Evolutionary conservation across 2,329 filamentous ascomycete species (phyloP).

Genomic region (Pseudogymnoascus sp.): DNA sequence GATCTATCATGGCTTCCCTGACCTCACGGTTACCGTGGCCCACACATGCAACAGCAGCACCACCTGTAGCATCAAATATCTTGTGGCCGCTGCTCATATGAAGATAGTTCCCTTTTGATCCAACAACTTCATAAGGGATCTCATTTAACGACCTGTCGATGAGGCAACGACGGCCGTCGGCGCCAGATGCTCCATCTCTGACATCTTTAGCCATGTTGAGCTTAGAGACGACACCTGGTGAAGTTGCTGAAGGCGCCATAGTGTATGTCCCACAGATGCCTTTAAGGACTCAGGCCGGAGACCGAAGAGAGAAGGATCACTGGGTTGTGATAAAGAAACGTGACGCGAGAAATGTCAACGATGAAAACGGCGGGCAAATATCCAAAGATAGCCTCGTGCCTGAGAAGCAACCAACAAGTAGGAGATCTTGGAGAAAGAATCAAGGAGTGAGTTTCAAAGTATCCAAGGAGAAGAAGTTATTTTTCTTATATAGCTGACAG

Average conservation of each 20-base stretch:
- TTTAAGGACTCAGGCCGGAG: background rate
- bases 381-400: background rate
- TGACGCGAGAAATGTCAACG: background rate
- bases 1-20: constrained; percentile 48
- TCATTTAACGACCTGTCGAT: constrained; percentile 26
- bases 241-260: background rate
- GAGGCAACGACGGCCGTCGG: background rate
- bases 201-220: background rate
- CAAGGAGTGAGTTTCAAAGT: background rate
- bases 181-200: background rate
- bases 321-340: background rate
- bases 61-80: constrained; percentile 66
- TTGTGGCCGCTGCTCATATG: constrained; percentile 39
- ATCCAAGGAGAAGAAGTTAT: background rate
- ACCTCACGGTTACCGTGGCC: constrained; percentile 60
- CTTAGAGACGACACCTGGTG: background rate
- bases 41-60: constrained; percentile 64
- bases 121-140: constrained; percentile 22
- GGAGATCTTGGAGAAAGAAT: background rate
- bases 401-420: background rate
- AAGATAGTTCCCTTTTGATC: constrained; percentile 24
- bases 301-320: background rate
- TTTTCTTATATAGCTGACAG: background rate
- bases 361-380: background rate
- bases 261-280: background rate